Conservation (phyloP, 768 basidiomycete genomes). For the Tulasnella sp. region DNA sequence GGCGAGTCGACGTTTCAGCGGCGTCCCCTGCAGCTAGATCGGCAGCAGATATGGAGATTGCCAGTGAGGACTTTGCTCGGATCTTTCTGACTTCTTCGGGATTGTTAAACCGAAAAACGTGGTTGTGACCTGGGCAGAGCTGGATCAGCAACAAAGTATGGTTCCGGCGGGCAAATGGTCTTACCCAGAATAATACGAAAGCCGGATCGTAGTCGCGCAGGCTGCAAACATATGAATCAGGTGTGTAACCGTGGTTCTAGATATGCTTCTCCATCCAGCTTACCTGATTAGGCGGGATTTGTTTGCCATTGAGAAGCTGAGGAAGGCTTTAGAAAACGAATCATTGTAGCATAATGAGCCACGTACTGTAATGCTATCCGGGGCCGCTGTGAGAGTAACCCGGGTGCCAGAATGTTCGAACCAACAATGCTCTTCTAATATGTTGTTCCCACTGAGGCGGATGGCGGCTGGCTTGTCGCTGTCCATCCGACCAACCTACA, state of each 20-base stretch:
- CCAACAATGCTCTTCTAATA: slow-evolving; percentile 85
- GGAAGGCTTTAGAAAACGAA: slow-evolving; percentile 7
- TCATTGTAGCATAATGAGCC: neutral
- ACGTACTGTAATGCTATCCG: slow-evolving; percentile 75
- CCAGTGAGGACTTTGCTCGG: slow-evolving; percentile 65
- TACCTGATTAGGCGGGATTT: slow-evolving; percentile 69
- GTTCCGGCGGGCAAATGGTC: slow-evolving; percentile 23
- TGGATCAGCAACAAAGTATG: neutral
- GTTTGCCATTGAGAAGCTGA: slow-evolving; percentile 91
- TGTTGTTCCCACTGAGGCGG: slow-evolving; percentile 84
- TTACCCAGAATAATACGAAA: slow-evolving; percentile 92
- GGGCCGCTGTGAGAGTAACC: slow-evolving; percentile 71
- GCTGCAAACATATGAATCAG: slow-evolving; percentile 32
- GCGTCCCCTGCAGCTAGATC: slow-evolving; percentile 45
- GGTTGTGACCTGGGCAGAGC: slow-evolving; percentile 65
- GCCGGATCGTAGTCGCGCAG: slow-evolving; percentile 83
- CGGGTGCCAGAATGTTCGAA: slow-evolving; percentile 82
- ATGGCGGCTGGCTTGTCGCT: slow-evolving; percentile 78
- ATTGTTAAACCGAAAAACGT: slow-evolving; percentile 96
- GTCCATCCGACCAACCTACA: slow-evolving; percentile 78
- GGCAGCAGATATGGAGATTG: slow-evolving; percentile 53
- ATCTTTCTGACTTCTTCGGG: slow-evolving; percentile 90
- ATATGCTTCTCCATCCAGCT: slow-evolving; percentile 24
- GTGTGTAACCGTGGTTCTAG: neutral
- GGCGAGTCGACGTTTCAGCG: slow-evolving; percentile 40